Evolutionary conservation across 2,329 filamentous ascomycete species (phyloP).

Genomic region (Neofusicoccum parvum): DNA sequence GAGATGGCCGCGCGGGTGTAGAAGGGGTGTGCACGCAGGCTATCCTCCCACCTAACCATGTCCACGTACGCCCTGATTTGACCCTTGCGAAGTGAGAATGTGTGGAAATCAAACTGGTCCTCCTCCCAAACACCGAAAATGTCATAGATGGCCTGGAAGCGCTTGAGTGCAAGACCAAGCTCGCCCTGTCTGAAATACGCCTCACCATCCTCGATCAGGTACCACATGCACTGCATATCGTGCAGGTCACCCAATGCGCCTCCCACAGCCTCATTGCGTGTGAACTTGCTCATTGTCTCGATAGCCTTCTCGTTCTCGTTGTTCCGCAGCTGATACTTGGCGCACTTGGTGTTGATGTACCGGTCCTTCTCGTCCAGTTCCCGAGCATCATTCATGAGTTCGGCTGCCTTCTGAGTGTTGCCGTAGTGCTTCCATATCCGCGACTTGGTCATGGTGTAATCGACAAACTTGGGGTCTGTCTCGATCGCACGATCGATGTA

Average conservation of each 20-base stretch:
- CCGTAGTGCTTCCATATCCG: slow-evolving; percentile 92
- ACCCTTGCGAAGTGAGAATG: slow-evolving; percentile 93
- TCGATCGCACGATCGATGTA: slow-evolving; percentile 84
- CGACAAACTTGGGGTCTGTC: slow-evolving; percentile 77
- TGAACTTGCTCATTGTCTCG: slow-evolving; percentile 91
- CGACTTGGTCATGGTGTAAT: slow-evolving; percentile 94
- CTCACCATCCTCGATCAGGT: slow-evolving; percentile 90
- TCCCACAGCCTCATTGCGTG: slow-evolving; percentile 82
- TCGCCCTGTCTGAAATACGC: slow-evolving; percentile 82
- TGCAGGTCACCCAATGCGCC: slow-evolving; percentile 88
- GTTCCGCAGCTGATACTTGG: slow-evolving; percentile 94
- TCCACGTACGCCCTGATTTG: slow-evolving; percentile 94
- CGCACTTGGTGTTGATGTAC: slow-evolving; percentile 97
- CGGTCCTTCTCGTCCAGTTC: slow-evolving; percentile 85
- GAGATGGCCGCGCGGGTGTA: slow-evolving; percentile 81
- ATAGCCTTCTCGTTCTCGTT: slow-evolving; percentile 85
- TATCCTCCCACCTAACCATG: slow-evolving; percentile 96
- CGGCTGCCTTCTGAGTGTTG: slow-evolving; percentile 75
- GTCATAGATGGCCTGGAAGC: slow-evolving; percentile 83
- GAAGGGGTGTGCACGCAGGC: slow-evolving; percentile 88
- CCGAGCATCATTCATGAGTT: slow-evolving; percentile 85
- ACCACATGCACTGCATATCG: slow-evolving; percentile 99
- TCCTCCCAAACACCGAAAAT: slow-evolving; percentile 98
- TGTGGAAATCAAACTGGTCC: slow-evolving; percentile 98
- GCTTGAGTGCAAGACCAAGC: slow-evolving; percentile 83